Percentiles rank a stretch among this genome's conserved stretches.
phyloP scores from a whole-genome alignment of 768 basidiomycete genomes.

The Lactifluus piperatus region DNA sequence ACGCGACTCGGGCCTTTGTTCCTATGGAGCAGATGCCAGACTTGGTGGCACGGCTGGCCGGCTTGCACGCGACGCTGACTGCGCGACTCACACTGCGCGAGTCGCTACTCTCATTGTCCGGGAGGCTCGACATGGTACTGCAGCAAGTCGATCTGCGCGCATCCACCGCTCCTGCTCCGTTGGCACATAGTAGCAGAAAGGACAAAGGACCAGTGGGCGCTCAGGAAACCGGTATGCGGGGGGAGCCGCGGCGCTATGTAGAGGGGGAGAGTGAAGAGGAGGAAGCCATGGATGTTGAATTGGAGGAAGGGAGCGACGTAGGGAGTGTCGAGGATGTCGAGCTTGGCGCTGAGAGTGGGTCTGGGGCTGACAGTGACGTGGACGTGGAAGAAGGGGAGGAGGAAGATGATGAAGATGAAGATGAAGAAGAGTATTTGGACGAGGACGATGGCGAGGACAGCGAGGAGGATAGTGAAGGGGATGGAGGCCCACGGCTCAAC shows the following conservation, averaged over 20 bases:
- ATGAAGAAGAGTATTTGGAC: slow-evolving; percentile 45
- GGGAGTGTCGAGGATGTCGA: slow-evolving; percentile 77
- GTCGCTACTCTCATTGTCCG: slow-evolving; percentile 75
- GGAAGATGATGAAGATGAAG: slow-evolving; percentile 42
- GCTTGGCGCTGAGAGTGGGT: slow-evolving; percentile 53
- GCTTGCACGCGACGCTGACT: slow-evolving; percentile 73
- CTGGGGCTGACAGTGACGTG: slow-evolving; percentile 41
- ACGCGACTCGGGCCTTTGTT: not conserved
- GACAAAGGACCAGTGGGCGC: slow-evolving; percentile 31
- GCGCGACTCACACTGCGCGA: slow-evolving; percentile 76
- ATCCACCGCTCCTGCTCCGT: slow-evolving; percentile 52
- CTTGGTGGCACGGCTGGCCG: slow-evolving; percentile 77
- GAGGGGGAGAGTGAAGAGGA: slow-evolving; percentile 77
- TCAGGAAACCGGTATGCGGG: slow-evolving; percentile 26
- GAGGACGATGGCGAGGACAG: slow-evolving; percentile 49
- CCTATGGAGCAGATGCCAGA: slow-evolving; percentile 68
- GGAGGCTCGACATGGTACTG: slow-evolving; percentile 87
- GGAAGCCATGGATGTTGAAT: slow-evolving; percentile 38
- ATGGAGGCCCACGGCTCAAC: slow-evolving; percentile 19
- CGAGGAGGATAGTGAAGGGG: slow-evolving; percentile 40
- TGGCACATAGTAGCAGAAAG: slow-evolving; percentile 32
- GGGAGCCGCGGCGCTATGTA: slow-evolving; percentile 41
- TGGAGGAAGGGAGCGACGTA: slow-evolving; percentile 54
- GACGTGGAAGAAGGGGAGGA: slow-evolving; percentile 39
- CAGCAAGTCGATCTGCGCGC: slow-evolving; percentile 89